Conservation (phyloP, 2,329 filamentous ascomycete genomes). For the Chrysoporthe austroafricana region DNA sequence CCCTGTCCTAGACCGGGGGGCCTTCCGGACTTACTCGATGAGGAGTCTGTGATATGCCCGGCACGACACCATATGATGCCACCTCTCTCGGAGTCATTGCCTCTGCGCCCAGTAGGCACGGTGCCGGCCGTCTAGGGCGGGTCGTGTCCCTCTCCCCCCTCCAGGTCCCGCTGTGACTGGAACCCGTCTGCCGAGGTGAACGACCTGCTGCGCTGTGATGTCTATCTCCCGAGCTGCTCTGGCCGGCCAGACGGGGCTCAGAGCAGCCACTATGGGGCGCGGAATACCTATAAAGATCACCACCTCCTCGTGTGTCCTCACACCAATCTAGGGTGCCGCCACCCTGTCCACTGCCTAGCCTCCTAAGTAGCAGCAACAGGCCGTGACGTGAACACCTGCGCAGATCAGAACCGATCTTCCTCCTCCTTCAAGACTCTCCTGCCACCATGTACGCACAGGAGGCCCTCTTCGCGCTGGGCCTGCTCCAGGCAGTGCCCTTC, state of each 20-base stretch:
- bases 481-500: slow-evolving; percentile 24
- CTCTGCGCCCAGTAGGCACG: not conserved
- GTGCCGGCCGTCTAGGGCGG: not conserved
- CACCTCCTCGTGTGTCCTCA: too few relatives aligned
- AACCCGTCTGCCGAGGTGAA: not conserved
- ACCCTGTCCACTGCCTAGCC: too few relatives aligned
- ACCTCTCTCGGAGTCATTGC: not conserved
- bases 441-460: slow-evolving; percentile 18
- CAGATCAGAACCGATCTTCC: too few relatives aligned
- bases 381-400: too few relatives aligned
- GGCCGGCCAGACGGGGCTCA: not conserved
- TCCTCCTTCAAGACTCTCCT: not conserved
- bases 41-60: not conserved
- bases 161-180: not conserved
- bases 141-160: not conserved
- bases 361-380: not conserved
- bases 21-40: not conserved
- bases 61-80: not conserved
- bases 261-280: not conserved
- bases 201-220: not conserved
- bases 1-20: not conserved
- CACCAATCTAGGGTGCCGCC: too few relatives aligned
- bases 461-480: slow-evolving; percentile 8
- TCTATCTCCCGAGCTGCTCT: not conserved
- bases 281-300: too few relatives aligned